Percentiles rank a stretch among this genome's conserved stretches.
Conservation (phyloP, 768 basidiomycete species). For the Boletus tylopilopsis region DNA sequence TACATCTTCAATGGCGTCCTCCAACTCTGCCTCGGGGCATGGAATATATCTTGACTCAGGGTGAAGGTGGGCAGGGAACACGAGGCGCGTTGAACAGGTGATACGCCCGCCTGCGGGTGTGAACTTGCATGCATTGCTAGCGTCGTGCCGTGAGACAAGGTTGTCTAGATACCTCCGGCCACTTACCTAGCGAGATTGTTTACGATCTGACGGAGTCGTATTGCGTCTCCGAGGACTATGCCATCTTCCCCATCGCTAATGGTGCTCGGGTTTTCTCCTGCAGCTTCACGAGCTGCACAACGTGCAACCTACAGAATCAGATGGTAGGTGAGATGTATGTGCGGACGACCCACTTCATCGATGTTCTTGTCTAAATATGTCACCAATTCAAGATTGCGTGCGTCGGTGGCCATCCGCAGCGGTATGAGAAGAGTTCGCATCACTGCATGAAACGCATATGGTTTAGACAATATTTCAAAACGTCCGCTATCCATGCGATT, state of each 20-base stretch:
- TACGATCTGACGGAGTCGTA: slow-evolving; percentile 73
- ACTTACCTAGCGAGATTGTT: slow-evolving; percentile 76
- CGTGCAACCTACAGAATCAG: slow-evolving; percentile 48
- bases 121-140: slow-evolving; percentile 77
- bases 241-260: slow-evolving; percentile 44
- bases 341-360: slow-evolving; percentile 43
- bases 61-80: slow-evolving; percentile 32
- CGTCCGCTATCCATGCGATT: slow-evolving; percentile 86
- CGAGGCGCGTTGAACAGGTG: slow-evolving; percentile 60
- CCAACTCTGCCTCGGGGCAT: slow-evolving; percentile 2
- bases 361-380: slow-evolving; percentile 67
- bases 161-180: not conserved
- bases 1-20: slow-evolving; percentile 24
- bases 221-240: slow-evolving; percentile 80
- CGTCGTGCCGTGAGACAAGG: not conserved
- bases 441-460: slow-evolving; percentile 75
- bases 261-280: slow-evolving; percentile 40
- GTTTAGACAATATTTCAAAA: slow-evolving; percentile 66
- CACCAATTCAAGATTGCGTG: slow-evolving; percentile 61
- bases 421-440: slow-evolving; percentile 73
- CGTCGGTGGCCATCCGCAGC: slow-evolving; percentile 62
- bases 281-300: slow-evolving; percentile 54
- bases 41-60: slow-evolving; percentile 8
- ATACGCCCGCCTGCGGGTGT: slow-evolving; percentile 68
- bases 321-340: not conserved